Percentiles rank a stretch among this genome's conserved stretches.
These are phyloP conservation scores for Xerocomellus dryophilus DNA, from an alignment of 768 basidiomycete species.

Conservation along the genomic window DNA sequence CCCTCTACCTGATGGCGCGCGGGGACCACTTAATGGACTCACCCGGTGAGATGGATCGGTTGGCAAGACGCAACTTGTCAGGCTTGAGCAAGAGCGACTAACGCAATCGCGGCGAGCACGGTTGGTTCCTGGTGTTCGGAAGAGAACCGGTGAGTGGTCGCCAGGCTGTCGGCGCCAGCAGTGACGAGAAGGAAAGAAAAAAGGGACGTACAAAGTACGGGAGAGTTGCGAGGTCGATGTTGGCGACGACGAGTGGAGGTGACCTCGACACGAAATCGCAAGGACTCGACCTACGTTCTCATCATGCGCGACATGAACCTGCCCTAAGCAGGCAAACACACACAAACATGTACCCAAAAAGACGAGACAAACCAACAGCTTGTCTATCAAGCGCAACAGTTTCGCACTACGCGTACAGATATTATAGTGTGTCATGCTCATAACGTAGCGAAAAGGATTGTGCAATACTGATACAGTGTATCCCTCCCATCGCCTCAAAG, in stretches of 20 bases:
- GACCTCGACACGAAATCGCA: constrained; percentile 29
- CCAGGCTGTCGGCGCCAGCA: background rate
- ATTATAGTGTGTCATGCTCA: constrained; percentile 25
- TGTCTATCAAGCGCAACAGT: background rate
- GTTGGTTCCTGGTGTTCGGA: constrained; percentile 23
- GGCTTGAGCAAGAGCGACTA: constrained; percentile 19
- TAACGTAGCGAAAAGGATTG: constrained; percentile 19
- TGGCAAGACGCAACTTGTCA: constrained; percentile 20
- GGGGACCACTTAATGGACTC: constrained; percentile 10
- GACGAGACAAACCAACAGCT: background rate
- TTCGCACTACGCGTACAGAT: constrained; percentile 23
- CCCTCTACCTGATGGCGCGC: constrained; percentile 6
- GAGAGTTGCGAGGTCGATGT: constrained; percentile 23
- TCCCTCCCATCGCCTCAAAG: constrained; percentile 10
- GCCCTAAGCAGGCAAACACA: constrained; percentile 35
- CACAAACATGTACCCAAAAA: constrained; percentile 23
- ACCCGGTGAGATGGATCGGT: constrained; percentile 19
- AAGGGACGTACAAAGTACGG: constrained; percentile 18
- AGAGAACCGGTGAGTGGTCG: constrained; percentile 22
- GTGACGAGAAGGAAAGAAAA: background rate
- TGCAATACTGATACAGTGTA: constrained; percentile 35
- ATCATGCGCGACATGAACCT: constrained; percentile 27
- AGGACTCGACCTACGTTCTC: constrained; percentile 14
- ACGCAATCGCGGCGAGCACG: constrained; percentile 30
- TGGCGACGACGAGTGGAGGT: constrained; percentile 30